A percentile compares a stretch with the other conserved stretches of the same genome.
phyloP scores from a whole-genome alignment of 768 basidiomycete species.

The Hysterangium stoloniferum region DNA sequence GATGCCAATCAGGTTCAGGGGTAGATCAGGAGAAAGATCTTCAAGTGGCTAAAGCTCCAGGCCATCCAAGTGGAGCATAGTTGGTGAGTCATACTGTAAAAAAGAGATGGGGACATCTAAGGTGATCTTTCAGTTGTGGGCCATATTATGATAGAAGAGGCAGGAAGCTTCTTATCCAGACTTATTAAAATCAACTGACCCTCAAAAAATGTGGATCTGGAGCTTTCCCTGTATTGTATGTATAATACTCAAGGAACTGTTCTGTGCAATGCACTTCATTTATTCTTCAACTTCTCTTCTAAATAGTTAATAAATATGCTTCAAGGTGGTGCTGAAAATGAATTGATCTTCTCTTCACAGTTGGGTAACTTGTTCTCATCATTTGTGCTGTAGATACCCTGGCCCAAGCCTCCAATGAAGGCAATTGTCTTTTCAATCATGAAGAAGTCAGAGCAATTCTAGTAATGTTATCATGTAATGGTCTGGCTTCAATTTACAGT shows the following conservation, averaged over 20 bases:
- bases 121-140: slow-evolving; percentile 91
- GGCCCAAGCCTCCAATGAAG: slow-evolving; percentile 40
- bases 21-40: too few species aligned
- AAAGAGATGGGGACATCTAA: too few species aligned
- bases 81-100: too few species aligned
- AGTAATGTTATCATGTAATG: slow-evolving; percentile 79
- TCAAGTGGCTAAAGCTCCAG: too few species aligned
- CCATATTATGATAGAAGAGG: slow-evolving; percentile 62
- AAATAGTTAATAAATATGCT: too few species aligned
- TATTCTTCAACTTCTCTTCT: too few species aligned
- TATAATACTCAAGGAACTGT: slow-evolving; percentile 6
- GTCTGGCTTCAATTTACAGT: too few species aligned
- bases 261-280: neutral
- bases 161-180: slow-evolving; percentile 69
- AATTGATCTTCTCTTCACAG: slow-evolving; percentile 89
- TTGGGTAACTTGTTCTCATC: slow-evolving; percentile 92
- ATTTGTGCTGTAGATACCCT: slow-evolving; percentile 91
- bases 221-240: too few species aligned
- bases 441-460: slow-evolving; percentile 83
- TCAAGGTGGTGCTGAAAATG: slow-evolving; percentile 80
- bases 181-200: slow-evolving; percentile 81
- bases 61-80: too few species aligned
- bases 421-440: slow-evolving; percentile 84
- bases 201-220: slow-evolving; percentile 85
- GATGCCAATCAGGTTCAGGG: too few species aligned